Percentiles rank a stretch among this genome's conserved stretches.
These are phyloP conservation scores for Malus sieversii DNA, from an alignment of 306 rosid genomes.

Conservation along the genomic window DNA sequence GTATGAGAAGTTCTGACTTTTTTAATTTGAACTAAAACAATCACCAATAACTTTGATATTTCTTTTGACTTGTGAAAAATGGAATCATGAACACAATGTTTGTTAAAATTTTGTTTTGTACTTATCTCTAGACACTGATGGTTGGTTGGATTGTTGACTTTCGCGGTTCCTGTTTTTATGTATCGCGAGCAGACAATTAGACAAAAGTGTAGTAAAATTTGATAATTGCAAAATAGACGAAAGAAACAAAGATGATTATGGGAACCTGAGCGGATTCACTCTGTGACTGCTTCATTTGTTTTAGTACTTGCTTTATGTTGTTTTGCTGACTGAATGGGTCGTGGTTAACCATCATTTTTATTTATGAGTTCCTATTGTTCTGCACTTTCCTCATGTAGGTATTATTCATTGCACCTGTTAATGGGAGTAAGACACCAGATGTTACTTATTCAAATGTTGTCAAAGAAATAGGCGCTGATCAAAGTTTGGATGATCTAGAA, in stretches of 20 bases:
- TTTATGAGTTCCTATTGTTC: not conserved
- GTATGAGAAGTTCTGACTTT: constrained; percentile 35
- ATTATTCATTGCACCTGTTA: constrained; percentile 64
- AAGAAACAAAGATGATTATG: not conserved
- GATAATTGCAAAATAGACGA: not conserved
- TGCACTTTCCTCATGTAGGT: constrained; percentile 45
- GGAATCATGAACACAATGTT: not conserved
- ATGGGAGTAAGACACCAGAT: constrained; percentile 27
- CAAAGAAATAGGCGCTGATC: constrained; percentile 30
- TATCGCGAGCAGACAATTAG: not conserved
- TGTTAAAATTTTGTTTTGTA: not conserved
- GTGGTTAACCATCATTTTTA: not conserved
- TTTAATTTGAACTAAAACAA: not conserved
- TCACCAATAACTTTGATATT: not conserved
- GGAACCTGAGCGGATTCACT: not conserved
- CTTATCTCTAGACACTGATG: not conserved
- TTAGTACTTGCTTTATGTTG: not conserved
- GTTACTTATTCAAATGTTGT: constrained; percentile 18
- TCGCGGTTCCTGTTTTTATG: not conserved
- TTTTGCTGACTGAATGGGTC: not conserved
- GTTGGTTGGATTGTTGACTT: not conserved
- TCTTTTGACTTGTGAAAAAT: not conserved
- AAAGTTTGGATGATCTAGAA: constrained; percentile 36
- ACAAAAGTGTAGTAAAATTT: not conserved
- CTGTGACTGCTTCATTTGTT: not conserved